Conservation (phyloP, 805 yeast genomes). For the Myxozyma udenii region DNA sequence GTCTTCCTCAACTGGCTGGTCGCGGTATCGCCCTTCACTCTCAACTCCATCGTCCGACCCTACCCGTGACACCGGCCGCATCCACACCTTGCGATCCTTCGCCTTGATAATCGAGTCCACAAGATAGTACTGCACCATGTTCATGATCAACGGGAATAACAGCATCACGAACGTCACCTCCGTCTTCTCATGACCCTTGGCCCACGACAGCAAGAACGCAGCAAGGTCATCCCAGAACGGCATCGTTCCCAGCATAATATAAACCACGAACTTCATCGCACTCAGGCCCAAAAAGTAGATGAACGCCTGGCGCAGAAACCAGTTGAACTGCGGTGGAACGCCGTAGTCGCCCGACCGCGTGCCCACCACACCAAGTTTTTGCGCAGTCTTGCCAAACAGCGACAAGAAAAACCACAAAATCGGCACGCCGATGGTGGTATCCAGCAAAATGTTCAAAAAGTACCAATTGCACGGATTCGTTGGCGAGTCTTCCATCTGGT, state of each 20-base stretch:
- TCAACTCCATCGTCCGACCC: neutral
- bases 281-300: constrained; percentile 64
- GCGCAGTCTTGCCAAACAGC: constrained; percentile 47
- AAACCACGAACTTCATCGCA: constrained; percentile 60
- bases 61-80: neutral
- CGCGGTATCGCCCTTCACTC: constrained; percentile 3
- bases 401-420: constrained; percentile 59
- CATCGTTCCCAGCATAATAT: constrained; percentile 55
- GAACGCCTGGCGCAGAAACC: constrained; percentile 67
- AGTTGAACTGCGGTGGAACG: constrained; percentile 53
- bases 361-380: constrained; percentile 43
- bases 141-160: constrained; percentile 48
- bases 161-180: constrained; percentile 87
- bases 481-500: constrained; percentile 37
- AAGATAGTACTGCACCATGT: constrained; percentile 51
- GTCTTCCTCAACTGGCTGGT: constrained; percentile 20
- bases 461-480: constrained; percentile 89
- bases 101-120: constrained; percentile 60
- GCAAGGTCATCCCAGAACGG: constrained; percentile 71
- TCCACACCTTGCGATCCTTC: constrained; percentile 34
- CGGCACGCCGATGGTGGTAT: constrained; percentile 92
- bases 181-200: constrained; percentile 71
- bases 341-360: constrained; percentile 62
- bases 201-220: constrained; percentile 76
- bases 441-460: constrained; percentile 80